Conservation (phyloP, 2,329 filamentous ascomycete species). For the Pestalotiopsis sp. region DNA sequence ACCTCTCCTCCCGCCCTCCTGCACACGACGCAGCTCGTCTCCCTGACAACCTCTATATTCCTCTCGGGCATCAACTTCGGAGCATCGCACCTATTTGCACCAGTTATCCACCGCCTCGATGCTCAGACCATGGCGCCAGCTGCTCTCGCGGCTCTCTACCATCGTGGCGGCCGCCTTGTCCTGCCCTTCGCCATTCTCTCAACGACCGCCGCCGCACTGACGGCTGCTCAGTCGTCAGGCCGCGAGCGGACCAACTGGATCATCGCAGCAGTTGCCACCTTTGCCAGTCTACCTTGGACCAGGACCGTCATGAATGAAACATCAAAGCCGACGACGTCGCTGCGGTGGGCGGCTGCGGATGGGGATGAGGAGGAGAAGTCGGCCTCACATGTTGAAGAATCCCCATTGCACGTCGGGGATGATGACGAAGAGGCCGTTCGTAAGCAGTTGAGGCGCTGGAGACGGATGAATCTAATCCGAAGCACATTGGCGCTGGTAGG, state of each 20-base stretch:
- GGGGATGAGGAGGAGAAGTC: background rate
- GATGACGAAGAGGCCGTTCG: background rate
- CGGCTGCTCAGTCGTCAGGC: background rate
- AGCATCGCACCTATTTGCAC: background rate
- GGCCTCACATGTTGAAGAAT: background rate
- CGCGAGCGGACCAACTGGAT: background rate
- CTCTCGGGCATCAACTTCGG: conserved; percentile 11
- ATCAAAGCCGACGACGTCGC: background rate
- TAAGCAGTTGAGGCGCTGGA: conserved; percentile 10
- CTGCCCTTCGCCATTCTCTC: conserved; percentile 7
- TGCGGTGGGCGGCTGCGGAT: background rate
- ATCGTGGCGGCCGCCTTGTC: background rate
- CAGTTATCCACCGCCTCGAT: background rate
- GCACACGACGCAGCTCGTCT: conserved; percentile 8
- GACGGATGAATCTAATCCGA: background rate
- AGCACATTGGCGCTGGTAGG: conserved; percentile 7
- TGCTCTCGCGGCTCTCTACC: background rate
- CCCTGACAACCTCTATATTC: conserved; percentile 9
- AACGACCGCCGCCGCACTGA: background rate
- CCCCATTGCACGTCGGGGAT: background rate
- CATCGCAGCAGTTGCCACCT: background rate
- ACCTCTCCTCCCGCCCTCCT: background rate
- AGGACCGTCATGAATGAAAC: conserved; percentile 5
- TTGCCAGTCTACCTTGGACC: conserved; percentile 2
- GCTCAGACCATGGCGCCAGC: background rate